These are phyloP conservation scores for Fragilaria radians DNA, from an alignment of 108 stramenopile species.

Conservation along the genomic window DNA sequence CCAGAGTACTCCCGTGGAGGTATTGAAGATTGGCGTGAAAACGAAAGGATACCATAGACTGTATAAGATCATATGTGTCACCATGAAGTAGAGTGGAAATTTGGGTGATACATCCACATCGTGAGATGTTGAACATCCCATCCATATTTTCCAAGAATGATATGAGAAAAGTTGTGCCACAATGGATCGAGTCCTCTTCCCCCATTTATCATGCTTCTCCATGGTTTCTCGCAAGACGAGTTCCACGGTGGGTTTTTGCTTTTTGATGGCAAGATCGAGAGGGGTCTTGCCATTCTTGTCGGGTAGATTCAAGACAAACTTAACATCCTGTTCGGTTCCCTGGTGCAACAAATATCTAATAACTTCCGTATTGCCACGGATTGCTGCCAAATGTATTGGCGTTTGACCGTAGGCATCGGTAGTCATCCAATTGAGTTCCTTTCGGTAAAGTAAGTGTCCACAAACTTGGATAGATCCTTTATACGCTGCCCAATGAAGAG, in stretches of 20 bases:
- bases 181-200: conserved; percentile 15
- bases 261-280: conserved; percentile 69
- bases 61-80: conserved; percentile 32
- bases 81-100: conserved; percentile 73
- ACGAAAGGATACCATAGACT: conserved; percentile 42
- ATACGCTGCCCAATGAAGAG: conserved; percentile 96
- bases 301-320: conserved; percentile 17
- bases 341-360: conserved; percentile 69
- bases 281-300: conserved; percentile 78
- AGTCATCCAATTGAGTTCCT: conserved; percentile 34
- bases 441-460: conserved; percentile 74
- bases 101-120: conserved; percentile 55
- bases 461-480: conserved; percentile 87
- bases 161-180: conserved; percentile 28
- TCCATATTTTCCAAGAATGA: conserved; percentile 64
- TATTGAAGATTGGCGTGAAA: conserved; percentile 31
- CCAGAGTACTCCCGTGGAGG: conserved; percentile 45
- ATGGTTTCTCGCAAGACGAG: conserved; percentile 50
- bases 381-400: conserved; percentile 86
- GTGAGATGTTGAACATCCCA: conserved; percentile 49
- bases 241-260: conserved; percentile 64
- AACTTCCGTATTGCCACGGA: conserved; percentile 82
- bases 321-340: conserved; percentile 11
- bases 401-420: conserved; percentile 91
- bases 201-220: conserved; percentile 19